phyloP scores from a whole-genome alignment of 2,329 filamentous ascomycete genomes.

The Dothideomycetes sp. region DNA sequence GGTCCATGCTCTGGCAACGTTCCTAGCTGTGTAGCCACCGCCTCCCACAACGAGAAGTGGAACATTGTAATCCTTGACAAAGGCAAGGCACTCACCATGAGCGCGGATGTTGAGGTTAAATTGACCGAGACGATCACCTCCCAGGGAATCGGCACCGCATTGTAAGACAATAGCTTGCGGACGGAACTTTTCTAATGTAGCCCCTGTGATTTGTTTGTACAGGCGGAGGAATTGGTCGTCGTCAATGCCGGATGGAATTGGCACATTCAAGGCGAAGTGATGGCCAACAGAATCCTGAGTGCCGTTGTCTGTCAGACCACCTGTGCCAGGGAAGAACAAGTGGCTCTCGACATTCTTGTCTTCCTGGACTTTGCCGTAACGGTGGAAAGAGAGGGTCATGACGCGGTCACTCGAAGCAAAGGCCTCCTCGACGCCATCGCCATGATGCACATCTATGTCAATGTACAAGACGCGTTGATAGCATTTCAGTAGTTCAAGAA shows the following conservation, averaged over 20 bases:
- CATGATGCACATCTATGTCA: conserved; percentile 87
- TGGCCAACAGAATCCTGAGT: conserved; percentile 66
- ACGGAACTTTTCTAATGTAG: conserved; percentile 71
- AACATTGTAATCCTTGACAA: conserved; percentile 68
- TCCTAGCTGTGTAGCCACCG: conserved; percentile 90
- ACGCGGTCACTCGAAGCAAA: conserved; percentile 84
- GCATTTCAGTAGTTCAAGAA: conserved; percentile 73
- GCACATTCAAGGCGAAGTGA: conserved; percentile 59
- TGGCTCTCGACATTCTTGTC: conserved; percentile 46
- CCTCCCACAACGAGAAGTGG: conserved; percentile 88
- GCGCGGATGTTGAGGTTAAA: conserved; percentile 96
- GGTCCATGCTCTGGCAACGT: conserved; percentile 92
- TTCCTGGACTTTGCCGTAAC: conserved; percentile 53
- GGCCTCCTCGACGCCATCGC: conserved; percentile 82
- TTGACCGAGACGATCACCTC: conserved; percentile 82
- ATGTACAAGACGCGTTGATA: conserved; percentile 86
- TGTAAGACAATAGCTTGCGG: conserved; percentile 87
- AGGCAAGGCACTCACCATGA: conserved; percentile 83
- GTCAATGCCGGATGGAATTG: conserved; percentile 56
- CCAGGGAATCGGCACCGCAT: conserved; percentile 89
- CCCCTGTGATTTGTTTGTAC: conserved; percentile 70
- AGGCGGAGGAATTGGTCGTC: conserved; percentile 71
- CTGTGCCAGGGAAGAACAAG: conserved; percentile 56
- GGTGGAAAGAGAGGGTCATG: conserved; percentile 92
- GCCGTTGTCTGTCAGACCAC: conserved; percentile 55